Evolutionary conservation across 768 basidiomycete species (phyloP).

Genomic region (Serendipita sp.): DNA sequence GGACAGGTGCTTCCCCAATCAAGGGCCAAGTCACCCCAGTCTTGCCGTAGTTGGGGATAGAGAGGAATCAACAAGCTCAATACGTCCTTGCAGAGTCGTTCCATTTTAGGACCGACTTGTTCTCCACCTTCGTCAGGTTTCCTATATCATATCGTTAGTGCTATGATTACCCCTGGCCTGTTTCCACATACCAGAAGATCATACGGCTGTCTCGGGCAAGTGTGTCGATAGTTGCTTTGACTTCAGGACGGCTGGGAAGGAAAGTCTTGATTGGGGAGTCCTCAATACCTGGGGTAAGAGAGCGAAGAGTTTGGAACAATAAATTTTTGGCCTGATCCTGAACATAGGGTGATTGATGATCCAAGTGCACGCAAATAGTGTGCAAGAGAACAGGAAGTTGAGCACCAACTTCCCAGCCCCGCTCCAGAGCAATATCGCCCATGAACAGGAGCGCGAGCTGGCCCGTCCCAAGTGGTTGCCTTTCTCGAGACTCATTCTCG

Average conservation of each 20-base stretch:
- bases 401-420: constrained; percentile 55
- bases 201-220: constrained; percentile 43
- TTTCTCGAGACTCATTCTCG: constrained; percentile 33
- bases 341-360: constrained; percentile 55
- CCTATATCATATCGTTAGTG: constrained; percentile 21
- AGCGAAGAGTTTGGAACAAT: constrained; percentile 69
- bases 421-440: constrained; percentile 56
- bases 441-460: constrained; percentile 82
- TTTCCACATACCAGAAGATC: constrained; percentile 40
- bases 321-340: constrained; percentile 57
- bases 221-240: constrained; percentile 34
- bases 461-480: constrained; percentile 57
- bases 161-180: no score
- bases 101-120: constrained; percentile 40
- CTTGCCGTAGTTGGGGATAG: constrained; percentile 47
- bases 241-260: constrained; percentile 28
- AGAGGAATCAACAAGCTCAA: constrained; percentile 53
- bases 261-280: constrained; percentile 45
- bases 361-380: constrained; percentile 64
- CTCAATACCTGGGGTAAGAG: constrained; percentile 67
- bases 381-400: constrained; percentile 65
- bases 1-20: constrained; percentile 78
- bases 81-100: constrained; percentile 46
- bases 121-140: constrained; percentile 24
- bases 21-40: constrained; percentile 68